Evolutionary conservation across 495 filamentous ascomycete species (phyloP), one percentile per base, ranked within the genome.

Genomic region (Jackrogersella minutella): DNA sequence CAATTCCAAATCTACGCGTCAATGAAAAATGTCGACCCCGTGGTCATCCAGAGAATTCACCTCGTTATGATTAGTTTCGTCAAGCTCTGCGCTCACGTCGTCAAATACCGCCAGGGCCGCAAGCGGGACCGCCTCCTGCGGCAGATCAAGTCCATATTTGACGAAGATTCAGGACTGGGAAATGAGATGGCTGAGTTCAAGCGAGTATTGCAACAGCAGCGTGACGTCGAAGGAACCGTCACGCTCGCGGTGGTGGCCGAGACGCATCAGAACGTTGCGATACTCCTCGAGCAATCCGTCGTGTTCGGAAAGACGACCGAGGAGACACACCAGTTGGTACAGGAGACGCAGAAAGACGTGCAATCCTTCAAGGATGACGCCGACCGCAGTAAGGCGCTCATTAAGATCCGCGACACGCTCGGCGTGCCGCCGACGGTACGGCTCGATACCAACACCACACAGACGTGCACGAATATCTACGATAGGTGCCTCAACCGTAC

Each of bases 1-100:
- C 47, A 51, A 34, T 51, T 51, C 47, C n/a, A 51, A 51, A 34
- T 51, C 30, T 51, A 33, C 47, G 14, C 47, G 8, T 34, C 28
- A 14, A 51, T 51, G 5, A 9, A 51, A 34, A 51, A 51, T 19
- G 16, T 51, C 28, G 24, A 51, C 28, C n/a, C 47, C 0, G 28
- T 19, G 22, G 26, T 51, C 28, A 51, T 51, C 14, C 47, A 16
- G 14, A 31, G 22, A 10, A 51, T 51, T 6, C 47, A 51, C 16
- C n/a, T 51, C 1, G 47, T 51, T 3, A 51, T 51, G 47, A 51
- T 30, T 28, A 51, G 47, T 9, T 34, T 51, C 8, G 47, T 51
- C 14, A 51, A 34, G 47, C 26, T 51, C 14, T 51, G 47, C 16
- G 47, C 28, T 6, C 47, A 51, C 28, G 47, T 51, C 7, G 47